Evolutionary conservation across 2,329 filamentous ascomycete species (phyloP).

Genomic region (Aureobasidium vineae): DNA sequence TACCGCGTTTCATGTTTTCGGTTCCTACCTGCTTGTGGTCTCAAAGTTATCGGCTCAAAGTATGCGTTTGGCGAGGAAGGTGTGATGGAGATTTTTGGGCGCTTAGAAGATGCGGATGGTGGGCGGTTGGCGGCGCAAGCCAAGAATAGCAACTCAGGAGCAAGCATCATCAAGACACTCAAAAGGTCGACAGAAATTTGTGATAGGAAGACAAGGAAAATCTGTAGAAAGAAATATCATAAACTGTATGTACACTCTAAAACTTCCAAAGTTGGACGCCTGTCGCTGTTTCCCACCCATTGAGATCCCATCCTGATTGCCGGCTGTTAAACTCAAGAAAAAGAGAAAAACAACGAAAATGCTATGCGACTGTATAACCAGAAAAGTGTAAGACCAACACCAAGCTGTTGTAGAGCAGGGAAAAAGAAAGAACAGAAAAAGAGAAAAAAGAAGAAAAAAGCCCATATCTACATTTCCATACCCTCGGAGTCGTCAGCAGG

Average conservation of each 20-base stretch:
- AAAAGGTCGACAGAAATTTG: not conserved
- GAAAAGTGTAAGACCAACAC: not conserved
- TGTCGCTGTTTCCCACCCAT: not conserved
- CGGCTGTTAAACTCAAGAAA: not conserved
- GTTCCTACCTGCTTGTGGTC: not conserved
- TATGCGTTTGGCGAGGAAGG: not conserved
- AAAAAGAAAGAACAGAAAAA: not conserved
- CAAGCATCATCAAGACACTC: no score
- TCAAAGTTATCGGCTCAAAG: not conserved
- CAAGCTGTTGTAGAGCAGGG: not conserved
- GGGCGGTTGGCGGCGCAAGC: not conserved
- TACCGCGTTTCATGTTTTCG: not conserved
- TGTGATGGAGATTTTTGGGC: not conserved
- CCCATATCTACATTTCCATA: constrained; percentile 27
- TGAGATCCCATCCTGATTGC: not conserved
- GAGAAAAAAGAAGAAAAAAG: not conserved
- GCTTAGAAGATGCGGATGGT: not conserved
- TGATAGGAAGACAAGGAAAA: not conserved
- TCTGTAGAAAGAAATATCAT: not conserved
- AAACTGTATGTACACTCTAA: constrained; percentile 2
- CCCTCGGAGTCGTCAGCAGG: constrained; percentile 25
- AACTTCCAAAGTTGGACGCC: not conserved
- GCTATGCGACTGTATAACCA: not conserved
- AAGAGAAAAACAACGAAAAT: not conserved
- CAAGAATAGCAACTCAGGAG: constrained; percentile 12